These are phyloP conservation scores for Tricholomella constricta DNA, from an alignment of 768 basidiomycete species.

Conservation along the genomic window DNA sequence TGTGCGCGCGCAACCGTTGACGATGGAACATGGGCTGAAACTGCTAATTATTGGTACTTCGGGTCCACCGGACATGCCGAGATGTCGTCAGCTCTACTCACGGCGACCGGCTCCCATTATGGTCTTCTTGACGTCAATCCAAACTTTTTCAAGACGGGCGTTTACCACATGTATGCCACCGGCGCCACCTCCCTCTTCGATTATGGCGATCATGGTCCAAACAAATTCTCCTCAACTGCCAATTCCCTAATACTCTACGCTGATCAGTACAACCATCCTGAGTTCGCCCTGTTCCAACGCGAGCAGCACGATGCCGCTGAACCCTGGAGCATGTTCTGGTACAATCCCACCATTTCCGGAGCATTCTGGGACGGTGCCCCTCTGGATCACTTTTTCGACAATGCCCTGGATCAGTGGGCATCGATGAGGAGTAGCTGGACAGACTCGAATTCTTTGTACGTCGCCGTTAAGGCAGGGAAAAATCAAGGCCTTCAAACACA, in stretches of 20 bases:
- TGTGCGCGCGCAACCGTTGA: slow-evolving; percentile 63
- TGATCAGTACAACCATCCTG: slow-evolving; percentile 64
- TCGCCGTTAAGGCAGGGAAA: slow-evolving; percentile 87
- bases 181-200: slow-evolving; percentile 88
- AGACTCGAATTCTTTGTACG: slow-evolving; percentile 76
- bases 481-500: slow-evolving; percentile 88
- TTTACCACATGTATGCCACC: slow-evolving; percentile 87
- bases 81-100: slow-evolving; percentile 77
- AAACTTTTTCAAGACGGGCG: slow-evolving; percentile 70
- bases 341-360: slow-evolving; percentile 77
- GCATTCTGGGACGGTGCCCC: slow-evolving; percentile 90
- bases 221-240: slow-evolving; percentile 94
- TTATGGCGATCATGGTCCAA: slow-evolving; percentile 86
- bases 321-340: slow-evolving; percentile 92
- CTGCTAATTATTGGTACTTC: slow-evolving; percentile 94
- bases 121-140: slow-evolving; percentile 71
- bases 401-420: slow-evolving; percentile 77
- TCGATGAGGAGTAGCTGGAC: slow-evolving; percentile 95
- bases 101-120: slow-evolving; percentile 85
- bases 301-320: slow-evolving; percentile 83
- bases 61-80: slow-evolving; percentile 91
- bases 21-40: slow-evolving; percentile 94
- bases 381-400: slow-evolving; percentile 83
- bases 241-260: slow-evolving; percentile 85
- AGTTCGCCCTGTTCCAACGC: slow-evolving; percentile 87